A percentile compares a stretch with the other conserved stretches of the same genome.
Conservation (phyloP, 805 yeast genomes). For the Cyberlindnera americana region DNA sequence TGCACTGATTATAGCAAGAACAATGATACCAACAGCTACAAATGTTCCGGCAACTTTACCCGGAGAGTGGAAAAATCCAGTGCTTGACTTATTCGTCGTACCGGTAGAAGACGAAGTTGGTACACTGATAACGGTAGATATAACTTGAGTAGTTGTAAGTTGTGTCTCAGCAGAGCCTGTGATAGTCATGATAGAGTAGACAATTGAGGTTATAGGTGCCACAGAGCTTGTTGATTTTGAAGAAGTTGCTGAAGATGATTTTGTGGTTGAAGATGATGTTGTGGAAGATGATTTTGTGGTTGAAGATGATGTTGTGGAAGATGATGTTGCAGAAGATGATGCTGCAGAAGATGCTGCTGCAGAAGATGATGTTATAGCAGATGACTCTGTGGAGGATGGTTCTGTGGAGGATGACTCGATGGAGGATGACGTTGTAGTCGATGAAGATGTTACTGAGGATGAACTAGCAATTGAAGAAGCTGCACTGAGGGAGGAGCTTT, state of each 20-base stretch:
- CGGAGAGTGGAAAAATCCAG: conserved; percentile 50
- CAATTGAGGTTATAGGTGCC: conserved; percentile 30
- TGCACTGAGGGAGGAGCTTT: background rate
- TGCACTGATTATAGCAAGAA: conserved; percentile 40
- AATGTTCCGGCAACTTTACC: conserved; percentile 83
- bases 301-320: conserved; percentile 7
- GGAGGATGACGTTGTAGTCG: conserved; percentile 4
- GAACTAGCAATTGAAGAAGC: background rate
- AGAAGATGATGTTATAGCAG: background rate
- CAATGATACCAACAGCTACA: conserved; percentile 68
- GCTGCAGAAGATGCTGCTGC: conserved; percentile 13
- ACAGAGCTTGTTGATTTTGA: conserved; percentile 10
- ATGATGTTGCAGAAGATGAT: background rate
- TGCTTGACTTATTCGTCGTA: conserved; percentile 28
- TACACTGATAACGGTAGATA: conserved; percentile 25
- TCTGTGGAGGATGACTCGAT: conserved; percentile 6
- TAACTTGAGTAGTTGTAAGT: conserved; percentile 25
- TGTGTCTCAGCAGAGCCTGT: conserved; percentile 31
- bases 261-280: conserved; percentile 15
- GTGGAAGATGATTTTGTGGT: conserved; percentile 10
- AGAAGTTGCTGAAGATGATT: conserved; percentile 25
- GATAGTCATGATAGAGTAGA: conserved; percentile 34
- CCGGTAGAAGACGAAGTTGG: conserved; percentile 14
- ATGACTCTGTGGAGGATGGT: conserved; percentile 8
- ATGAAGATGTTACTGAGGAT: background rate